Evolutionary conservation across 2,329 filamentous ascomycete species (phyloP).

Genomic region (Nakataea oryzae): DNA sequence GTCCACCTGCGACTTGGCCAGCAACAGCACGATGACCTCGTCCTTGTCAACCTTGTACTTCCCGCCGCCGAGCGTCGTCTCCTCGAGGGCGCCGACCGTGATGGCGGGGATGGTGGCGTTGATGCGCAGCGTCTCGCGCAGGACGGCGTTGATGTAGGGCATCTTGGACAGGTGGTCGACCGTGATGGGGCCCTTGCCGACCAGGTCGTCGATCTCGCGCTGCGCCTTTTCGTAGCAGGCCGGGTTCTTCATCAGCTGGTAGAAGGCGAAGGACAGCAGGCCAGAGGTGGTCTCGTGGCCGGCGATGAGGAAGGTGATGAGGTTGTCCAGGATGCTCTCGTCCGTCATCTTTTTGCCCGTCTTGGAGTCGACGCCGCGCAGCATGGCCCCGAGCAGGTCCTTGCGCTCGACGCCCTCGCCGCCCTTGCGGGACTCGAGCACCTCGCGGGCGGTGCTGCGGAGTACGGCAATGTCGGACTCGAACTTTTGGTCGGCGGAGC

Average conservation of each 20-base stretch:
- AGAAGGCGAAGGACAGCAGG: conserved; percentile 54
- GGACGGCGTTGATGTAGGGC: conserved; percentile 52
- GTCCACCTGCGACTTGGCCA: conserved; percentile 42
- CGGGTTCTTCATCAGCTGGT: conserved; percentile 54
- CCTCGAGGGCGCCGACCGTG: conserved; percentile 40
- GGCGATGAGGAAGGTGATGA: conserved; percentile 63
- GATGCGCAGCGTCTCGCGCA: conserved; percentile 57
- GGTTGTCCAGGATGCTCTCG: conserved; percentile 54
- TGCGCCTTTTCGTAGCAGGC: conserved; percentile 49
- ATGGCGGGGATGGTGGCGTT: conserved; percentile 50
- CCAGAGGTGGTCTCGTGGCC: conserved; percentile 65
- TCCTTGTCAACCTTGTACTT: conserved; percentile 40
- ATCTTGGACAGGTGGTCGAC: conserved; percentile 54
- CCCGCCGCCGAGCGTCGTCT: conserved; percentile 24
- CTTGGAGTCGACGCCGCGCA: conserved; percentile 55
- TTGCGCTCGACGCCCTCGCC: conserved; percentile 43
- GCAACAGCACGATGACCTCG: conserved; percentile 30
- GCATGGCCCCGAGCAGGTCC: conserved; percentile 61
- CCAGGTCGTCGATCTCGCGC: conserved; percentile 55
- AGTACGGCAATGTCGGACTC: conserved; percentile 47
- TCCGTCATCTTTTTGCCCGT: conserved; percentile 57
- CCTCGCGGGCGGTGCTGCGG: conserved; percentile 43
- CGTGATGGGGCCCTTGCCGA: conserved; percentile 46
- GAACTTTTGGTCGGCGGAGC: neutral
- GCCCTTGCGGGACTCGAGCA: conserved; percentile 47